Evolutionary conservation across 106 monocot genomes (phyloP), one percentile per base, ranked within the genome.

Genomic region (Dioscorea alata): DNA sequence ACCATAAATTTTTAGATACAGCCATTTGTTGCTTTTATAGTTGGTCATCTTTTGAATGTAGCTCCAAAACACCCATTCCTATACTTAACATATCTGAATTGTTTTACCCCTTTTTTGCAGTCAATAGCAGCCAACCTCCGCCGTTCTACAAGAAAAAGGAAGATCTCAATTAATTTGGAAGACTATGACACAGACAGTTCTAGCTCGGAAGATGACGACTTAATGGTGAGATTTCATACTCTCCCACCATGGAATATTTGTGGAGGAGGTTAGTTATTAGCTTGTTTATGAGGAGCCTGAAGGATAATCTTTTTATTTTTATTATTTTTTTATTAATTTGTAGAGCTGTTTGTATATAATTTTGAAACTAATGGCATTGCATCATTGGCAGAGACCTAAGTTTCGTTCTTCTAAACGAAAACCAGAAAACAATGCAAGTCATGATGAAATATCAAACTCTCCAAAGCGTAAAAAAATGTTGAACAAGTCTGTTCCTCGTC

Each of bases 141-240:
- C 24, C 90, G 99, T 31, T 99, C 99, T 59, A 93, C 93, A 66
- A 85, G 99, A 73, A 92, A 87, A 78, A 90, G 99, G 75, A 99
- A 93, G 70, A 77, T 88, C 62, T 79, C 99, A 35, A 82, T 80
- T 70, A 83, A 85, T 80, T 64, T 93, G 33, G 90, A 93, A 60
- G 90, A 89, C 49, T 90, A 88, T 79, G 90, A 83, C 59, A 88
- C 87, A 13, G 88, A 93, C 74, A 93, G 90, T 70, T 99, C 99
- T 34, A 74, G 87, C 65, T 77, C 90, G 57, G 92, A 80, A 61
- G 90, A 99, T 89, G 80, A 89, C 63, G 93, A 99, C 73, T 73
- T 99, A 76, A 93, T 99, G 92, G 96, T 97, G 77, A 88, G 85
- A 74, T 76, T 90, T 76, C 70, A 68, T 78, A 66, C 71, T 88